A percentile compares a stretch with the other conserved stretches of the same genome.
These are phyloP conservation scores for Fusarium nisikadoi DNA, from an alignment of 2,329 filamentous ascomycete species.

Conservation along the genomic window DNA sequence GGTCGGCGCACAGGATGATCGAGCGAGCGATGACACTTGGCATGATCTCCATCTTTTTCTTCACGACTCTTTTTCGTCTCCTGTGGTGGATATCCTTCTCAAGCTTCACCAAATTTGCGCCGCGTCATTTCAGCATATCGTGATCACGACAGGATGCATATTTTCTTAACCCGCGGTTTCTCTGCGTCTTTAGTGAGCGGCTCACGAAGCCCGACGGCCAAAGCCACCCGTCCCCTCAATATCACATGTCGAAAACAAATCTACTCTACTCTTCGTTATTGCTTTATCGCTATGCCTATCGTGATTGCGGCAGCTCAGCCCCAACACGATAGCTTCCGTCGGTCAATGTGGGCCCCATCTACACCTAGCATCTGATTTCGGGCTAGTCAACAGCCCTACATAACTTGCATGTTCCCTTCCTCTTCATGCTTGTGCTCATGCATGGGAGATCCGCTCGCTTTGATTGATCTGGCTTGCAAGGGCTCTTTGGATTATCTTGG, in stretches of 20 bases:
- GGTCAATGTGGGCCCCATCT: constrained; percentile 17
- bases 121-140: neutral
- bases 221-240: neutral
- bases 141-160: neutral
- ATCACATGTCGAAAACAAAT: constrained; percentile 12
- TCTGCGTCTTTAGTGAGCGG: neutral
- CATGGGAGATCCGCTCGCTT: constrained; percentile 11
- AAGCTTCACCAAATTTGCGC: neutral
- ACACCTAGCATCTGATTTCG: constrained; percentile 24
- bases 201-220: neutral
- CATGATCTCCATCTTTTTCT: neutral
- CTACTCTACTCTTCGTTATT: neutral
- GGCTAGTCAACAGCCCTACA: constrained; percentile 28
- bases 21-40: neutral
- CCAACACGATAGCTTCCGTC: constrained; percentile 1
- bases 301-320: neutral
- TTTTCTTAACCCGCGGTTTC: neutral
- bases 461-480: neutral
- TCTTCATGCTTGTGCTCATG: neutral
- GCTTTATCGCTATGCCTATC: constrained; percentile 2
- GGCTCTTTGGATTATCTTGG: neutral
- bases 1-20: neutral
- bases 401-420: constrained; percentile 1
- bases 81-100: neutral
- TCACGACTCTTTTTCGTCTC: neutral